A percentile compares a stretch with the other conserved stretches of the same genome.
phyloP scores from a whole-genome alignment of 179 eudicot genomes.

The Spinacia oleracea region DNA sequence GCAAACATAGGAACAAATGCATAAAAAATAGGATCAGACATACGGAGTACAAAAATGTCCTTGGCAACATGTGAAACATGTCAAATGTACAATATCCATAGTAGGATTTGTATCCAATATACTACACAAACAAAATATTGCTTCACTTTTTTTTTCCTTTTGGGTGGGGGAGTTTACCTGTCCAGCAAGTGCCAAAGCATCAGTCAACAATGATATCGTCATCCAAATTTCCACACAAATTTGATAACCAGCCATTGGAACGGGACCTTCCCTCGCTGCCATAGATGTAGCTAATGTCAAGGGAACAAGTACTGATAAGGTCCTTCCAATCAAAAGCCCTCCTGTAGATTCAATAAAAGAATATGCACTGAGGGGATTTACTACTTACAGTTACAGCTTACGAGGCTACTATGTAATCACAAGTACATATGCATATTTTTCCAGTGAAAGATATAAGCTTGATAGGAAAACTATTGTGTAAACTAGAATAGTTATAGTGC shows the following conservation, averaged over 20 bases:
- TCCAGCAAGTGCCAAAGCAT: constrained; percentile 93
- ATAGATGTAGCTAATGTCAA: constrained; percentile 79
- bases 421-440: constrained; percentile 1
- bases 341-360: constrained; percentile 44
- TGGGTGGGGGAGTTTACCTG: constrained; percentile 46
- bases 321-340: constrained; percentile 73
- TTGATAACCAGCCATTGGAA: constrained; percentile 90
- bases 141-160: not conserved
- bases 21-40: not conserved
- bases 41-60: not conserved
- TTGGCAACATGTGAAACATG: not conserved
- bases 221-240: constrained; percentile 86
- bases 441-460: not conserved
- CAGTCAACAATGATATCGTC: constrained; percentile 87
- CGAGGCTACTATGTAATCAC: not conserved
- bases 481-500: not conserved
- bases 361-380: constrained; percentile 9
- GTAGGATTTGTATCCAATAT: constrained; percentile 6
- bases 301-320: constrained; percentile 71
- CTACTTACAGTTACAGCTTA: not conserved
- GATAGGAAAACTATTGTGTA: not conserved
- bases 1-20: not conserved
- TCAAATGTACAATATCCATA: not conserved
- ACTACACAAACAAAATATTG: not conserved
- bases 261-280: constrained; percentile 90